Percentiles rank a stretch among this genome's conserved stretches.
Evolutionary conservation across 2,329 filamentous ascomycete species (phyloP).

Genomic region (Colletotrichum lentis): DNA sequence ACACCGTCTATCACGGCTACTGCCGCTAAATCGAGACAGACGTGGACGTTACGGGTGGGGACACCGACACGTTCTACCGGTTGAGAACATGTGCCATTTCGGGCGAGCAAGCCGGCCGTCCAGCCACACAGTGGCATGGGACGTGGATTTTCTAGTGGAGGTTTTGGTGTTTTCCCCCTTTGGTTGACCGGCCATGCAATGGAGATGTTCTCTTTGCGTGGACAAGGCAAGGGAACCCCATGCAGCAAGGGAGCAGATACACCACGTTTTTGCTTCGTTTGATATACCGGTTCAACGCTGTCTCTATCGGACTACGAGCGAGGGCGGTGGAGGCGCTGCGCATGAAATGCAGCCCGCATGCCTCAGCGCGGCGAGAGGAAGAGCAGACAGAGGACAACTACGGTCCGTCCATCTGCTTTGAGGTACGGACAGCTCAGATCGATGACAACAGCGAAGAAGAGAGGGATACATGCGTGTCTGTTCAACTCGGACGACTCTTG

Average conservation of each 20-base stretch:
- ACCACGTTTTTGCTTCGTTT: not conserved
- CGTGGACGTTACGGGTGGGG: not conserved
- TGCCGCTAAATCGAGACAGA: not conserved
- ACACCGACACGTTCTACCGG: not conserved
- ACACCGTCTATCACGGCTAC: not conserved
- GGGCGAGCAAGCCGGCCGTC: too few species aligned
- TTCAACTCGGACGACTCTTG: too few species aligned
- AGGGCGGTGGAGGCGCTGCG: not conserved
- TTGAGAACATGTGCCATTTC: not conserved
- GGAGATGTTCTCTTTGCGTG: conserved; percentile 11
- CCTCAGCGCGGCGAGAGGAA: conserved; percentile 13
- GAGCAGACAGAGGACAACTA: not conserved
- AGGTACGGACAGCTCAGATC: not conserved
- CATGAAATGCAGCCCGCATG: conserved; percentile 11
- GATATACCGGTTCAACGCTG: not conserved
- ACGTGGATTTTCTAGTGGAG: not conserved
- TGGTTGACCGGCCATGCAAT: conserved; percentile 1
- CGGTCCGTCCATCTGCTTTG: not conserved
- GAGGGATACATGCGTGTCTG: too few species aligned
- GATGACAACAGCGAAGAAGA: not conserved
- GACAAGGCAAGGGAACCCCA: conserved; percentile 5
- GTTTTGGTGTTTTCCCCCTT: not conserved
- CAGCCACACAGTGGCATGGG: not conserved
- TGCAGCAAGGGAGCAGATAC: too few species aligned
- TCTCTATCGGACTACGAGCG: not conserved